phyloP scores from a whole-genome alignment of 257 asterid genomes.

The Osmanthus fragrans region DNA sequence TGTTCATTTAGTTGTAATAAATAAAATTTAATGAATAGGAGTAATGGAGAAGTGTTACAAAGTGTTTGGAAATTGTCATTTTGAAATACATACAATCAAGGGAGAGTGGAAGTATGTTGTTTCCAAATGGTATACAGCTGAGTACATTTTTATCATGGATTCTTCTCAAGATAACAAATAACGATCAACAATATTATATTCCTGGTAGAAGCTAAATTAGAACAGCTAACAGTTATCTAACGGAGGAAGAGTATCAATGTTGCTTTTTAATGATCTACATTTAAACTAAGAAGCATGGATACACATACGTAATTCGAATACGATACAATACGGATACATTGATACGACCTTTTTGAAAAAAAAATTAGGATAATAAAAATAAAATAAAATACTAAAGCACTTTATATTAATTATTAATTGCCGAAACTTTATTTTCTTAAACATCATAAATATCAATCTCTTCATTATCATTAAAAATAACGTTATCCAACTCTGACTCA shows the following conservation, averaged over 20 bases:
- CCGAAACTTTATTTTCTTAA: no score
- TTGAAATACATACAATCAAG: not conserved
- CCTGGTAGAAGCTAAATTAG: not conserved
- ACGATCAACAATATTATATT: not conserved
- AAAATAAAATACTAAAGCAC: no score
- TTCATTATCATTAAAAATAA: no score
- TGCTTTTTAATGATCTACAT: not conserved
- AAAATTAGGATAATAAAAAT: no score
- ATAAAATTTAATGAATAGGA: not conserved
- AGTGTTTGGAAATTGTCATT: not conserved
- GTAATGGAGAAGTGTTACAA: not conserved
- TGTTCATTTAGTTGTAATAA: not conserved
- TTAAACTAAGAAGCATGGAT: no score
- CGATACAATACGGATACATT: no score
- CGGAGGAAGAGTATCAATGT: not conserved
- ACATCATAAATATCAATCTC: no score
- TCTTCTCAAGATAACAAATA: not conserved
- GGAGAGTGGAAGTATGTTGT: not conserved
- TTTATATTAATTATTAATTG: no score
- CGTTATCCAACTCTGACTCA: no score
- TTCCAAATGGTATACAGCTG: not conserved
- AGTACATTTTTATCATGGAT: not conserved
- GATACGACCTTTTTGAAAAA: no score
- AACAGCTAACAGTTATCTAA: not conserved
- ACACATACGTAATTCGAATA: no score